These are phyloP conservation scores for Bombardia bombarda DNA, from an alignment of 495 filamentous ascomycete genomes.

Conservation along the genomic window DNA sequence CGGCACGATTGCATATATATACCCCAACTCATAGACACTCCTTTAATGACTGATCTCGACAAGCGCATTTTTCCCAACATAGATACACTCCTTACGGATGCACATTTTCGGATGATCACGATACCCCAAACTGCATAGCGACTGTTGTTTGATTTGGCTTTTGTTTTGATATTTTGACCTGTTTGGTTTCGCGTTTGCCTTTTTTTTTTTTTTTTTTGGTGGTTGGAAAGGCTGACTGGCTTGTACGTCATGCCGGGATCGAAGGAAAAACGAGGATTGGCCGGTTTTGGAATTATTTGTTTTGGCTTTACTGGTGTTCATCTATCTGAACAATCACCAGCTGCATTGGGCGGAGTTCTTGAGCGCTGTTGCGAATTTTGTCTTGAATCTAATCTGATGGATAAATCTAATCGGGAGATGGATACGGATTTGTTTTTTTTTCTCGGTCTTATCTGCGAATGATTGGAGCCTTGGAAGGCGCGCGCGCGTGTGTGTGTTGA, in stretches of 20 bases:
- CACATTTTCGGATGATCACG: slow-evolving; percentile 25
- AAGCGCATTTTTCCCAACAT: slow-evolving; percentile 19
- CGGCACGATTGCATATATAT: slow-evolving; percentile 16
- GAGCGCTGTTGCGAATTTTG: neutral
- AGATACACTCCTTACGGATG: slow-evolving; percentile 29
- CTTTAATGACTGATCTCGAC: slow-evolving; percentile 18
- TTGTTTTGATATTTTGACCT: neutral
- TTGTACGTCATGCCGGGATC: neutral
- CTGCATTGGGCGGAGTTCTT: neutral
- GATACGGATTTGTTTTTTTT: no score
- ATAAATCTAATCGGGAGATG: no score
- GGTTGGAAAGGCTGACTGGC: neutral
- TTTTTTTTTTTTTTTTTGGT: neutral
- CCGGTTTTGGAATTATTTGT: neutral
- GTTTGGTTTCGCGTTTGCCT: no score
- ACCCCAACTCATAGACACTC: slow-evolving; percentile 29
- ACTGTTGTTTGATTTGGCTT: slow-evolving; percentile 25
- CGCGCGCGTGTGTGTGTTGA: no score
- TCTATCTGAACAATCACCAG: no score
- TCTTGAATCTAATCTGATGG: no score
- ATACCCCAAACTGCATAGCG: slow-evolving; percentile 45
- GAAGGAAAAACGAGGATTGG: neutral
- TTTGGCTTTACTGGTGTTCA: neutral
- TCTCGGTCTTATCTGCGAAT: no score
- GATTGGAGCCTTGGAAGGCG: no score